Evolutionary conservation across 2,329 filamentous ascomycete species (phyloP).

Genomic region (Ilyonectria mors-panacis): DNA sequence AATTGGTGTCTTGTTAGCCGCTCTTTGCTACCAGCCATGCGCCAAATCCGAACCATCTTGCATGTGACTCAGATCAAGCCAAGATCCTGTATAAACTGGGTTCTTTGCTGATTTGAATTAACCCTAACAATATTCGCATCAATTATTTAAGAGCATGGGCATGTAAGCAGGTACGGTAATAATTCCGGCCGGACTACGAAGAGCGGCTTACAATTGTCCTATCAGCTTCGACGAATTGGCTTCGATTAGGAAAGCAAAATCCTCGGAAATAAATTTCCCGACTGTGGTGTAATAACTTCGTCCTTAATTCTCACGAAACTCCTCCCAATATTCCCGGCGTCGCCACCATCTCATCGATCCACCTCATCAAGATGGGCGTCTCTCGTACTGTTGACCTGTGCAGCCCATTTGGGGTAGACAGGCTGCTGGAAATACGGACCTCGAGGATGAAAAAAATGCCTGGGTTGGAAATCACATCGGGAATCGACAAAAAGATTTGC

Average conservation of each 20-base stretch:
- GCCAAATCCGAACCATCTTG: too few species aligned
- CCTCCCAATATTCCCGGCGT: background rate
- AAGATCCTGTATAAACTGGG: too few species aligned
- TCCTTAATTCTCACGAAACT: background rate
- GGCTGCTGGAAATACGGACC: conserved; percentile 69
- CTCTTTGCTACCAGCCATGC: too few species aligned
- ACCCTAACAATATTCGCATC: too few species aligned
- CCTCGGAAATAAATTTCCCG: background rate
- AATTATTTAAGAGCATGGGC: background rate
- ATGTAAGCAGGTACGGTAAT: background rate
- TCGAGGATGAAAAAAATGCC: conserved; percentile 70
- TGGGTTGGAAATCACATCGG: conserved; percentile 65
- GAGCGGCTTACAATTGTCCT: conserved; percentile 12
- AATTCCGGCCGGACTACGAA: background rate
- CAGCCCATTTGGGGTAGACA: conserved; percentile 62
- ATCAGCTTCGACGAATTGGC: conserved; percentile 19
- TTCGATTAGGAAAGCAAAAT: conserved; percentile 4
- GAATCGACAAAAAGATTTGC: conserved; percentile 68
- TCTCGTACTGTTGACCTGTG: conserved; percentile 52
- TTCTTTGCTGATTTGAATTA: too few species aligned
- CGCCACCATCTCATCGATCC: background rate
- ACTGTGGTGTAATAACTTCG: background rate
- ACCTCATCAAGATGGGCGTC: conserved; percentile 3
- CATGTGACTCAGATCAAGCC: too few species aligned
- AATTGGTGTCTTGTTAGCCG: too few species aligned